Conservation (phyloP, 495 filamentous ascomycete genomes). For the Filosporella fistucella region DNA sequence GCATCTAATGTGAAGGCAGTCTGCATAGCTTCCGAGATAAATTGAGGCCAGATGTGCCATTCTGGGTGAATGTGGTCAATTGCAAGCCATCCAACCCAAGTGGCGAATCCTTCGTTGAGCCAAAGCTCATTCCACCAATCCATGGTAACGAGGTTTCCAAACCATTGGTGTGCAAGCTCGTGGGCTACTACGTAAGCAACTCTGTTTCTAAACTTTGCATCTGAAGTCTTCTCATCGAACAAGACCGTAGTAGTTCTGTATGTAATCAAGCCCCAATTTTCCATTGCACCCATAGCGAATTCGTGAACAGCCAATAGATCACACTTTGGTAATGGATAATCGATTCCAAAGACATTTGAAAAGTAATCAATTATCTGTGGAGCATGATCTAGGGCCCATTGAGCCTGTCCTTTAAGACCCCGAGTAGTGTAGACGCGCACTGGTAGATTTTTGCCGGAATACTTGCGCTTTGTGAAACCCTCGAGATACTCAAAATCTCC, state of each 20-base stretch:
- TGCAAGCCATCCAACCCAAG: constrained; percentile 95
- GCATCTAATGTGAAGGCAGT: constrained; percentile 85
- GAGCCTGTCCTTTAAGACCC: constrained; percentile 83
- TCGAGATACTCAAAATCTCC: constrained; percentile 97
- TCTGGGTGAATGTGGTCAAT: constrained; percentile 89
- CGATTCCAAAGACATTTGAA: constrained; percentile 88
- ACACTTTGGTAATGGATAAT: constrained; percentile 93
- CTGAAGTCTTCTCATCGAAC: constrained; percentile 87
- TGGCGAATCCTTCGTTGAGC: constrained; percentile 97
- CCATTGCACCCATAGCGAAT: constrained; percentile 62
- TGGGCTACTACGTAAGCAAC: constrained; percentile 94
- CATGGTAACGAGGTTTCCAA: constrained; percentile 92
- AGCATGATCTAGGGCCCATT: constrained; percentile 80
- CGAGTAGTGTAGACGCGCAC: constrained; percentile 92
- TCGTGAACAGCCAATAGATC: constrained; percentile 96
- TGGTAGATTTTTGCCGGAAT: constrained; percentile 84
- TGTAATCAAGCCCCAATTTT: constrained; percentile 94
- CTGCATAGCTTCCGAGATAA: constrained; percentile 89
- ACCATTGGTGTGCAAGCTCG: constrained; percentile 98
- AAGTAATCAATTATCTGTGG: constrained; percentile 90
- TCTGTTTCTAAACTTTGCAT: constrained; percentile 79
- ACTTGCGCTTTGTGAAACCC: constrained; percentile 78
- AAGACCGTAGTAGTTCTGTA: constrained; percentile 92
- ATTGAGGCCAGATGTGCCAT: constrained; percentile 94
- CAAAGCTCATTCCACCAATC: constrained; percentile 93